Evolutionary conservation across 2,329 filamentous ascomycete species (phyloP).

Genomic region (Cyphellophora europaea): DNA sequence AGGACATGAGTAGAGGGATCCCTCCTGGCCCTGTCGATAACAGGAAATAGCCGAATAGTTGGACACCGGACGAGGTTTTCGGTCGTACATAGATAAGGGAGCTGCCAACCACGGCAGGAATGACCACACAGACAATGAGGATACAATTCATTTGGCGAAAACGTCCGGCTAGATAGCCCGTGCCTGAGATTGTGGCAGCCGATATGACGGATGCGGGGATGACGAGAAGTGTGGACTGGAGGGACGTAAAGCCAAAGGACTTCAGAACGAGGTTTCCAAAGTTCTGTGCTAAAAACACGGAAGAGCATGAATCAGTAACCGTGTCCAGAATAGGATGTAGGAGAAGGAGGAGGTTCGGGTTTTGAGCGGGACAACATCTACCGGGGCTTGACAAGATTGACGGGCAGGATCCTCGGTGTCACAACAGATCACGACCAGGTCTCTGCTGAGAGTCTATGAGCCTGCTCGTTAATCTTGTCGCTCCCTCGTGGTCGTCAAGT

Average conservation of each 20-base stretch:
- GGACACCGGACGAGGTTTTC: slow-evolving; percentile 33
- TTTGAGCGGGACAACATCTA: too few relatives aligned
- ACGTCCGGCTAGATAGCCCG: slow-evolving; percentile 42
- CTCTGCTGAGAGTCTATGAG: too few relatives aligned
- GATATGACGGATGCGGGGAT: slow-evolving; percentile 50
- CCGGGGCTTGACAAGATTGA: too few relatives aligned
- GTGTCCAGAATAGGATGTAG: too few relatives aligned
- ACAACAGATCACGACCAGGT: too few relatives aligned
- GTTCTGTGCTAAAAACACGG: too few relatives aligned
- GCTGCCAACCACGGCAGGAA: slow-evolving; percentile 44
- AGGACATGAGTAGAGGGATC: slow-evolving; percentile 46
- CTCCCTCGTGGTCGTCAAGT: too few relatives aligned
- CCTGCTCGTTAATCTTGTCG: too few relatives aligned
- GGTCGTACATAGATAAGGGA: slow-evolving; percentile 40
- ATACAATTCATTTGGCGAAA: slow-evolving; percentile 44
- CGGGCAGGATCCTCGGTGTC: too few relatives aligned
- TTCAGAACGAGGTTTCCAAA: slow-evolving; percentile 46
- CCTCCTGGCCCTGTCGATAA: slow-evolving; percentile 44
- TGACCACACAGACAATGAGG: slow-evolving; percentile 40
- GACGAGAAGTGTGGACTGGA: slow-evolving; percentile 48
- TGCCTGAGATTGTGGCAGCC: slow-evolving; percentile 37
- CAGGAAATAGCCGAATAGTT: slow-evolving; percentile 50
- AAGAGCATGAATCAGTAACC: too few relatives aligned
- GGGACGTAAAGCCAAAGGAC: slow-evolving; percentile 38
- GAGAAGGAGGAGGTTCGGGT: too few relatives aligned